Base-by-base conservation (phyloP, 2,329 filamentous ascomycete species). In the Aureobasidium sp. region DNA sequence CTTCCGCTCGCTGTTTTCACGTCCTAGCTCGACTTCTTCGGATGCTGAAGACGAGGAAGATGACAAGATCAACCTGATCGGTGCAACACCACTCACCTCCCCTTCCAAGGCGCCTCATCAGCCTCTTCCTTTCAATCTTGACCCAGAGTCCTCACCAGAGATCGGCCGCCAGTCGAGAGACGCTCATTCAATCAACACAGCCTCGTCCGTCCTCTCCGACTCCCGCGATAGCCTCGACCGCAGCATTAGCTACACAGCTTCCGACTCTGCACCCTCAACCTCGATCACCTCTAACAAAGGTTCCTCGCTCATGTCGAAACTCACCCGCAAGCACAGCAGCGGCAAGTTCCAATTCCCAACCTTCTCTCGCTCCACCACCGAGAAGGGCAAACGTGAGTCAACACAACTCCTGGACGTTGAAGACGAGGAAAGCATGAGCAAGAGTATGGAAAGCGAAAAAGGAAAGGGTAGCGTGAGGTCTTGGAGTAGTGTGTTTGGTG, bases 1-100 rank as follows among this genome's bases (percentile, higher is more conserved):
- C 0, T 97, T 97, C 72, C 93, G 88, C 74, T 86, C 82, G 11
- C 82, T 86, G 40, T 84, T 94, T 63, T 65, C 65, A 1, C 67
- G 69, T 70, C 47, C 45, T 1, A 70, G 58, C 19, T 58, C 54
- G 9, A 47, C 29, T 15, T 58, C 54, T 3, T 62, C 68, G 19
- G 70, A 70, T 15, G 71, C 73, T 62, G 74, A 74, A 64, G 73
- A 71, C 57, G 75, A 73, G 50, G 74, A 69, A 2, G 42, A 66
- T 22, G 61, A 62, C 44, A 45, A 56, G 61, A 45, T 49, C 48
- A 54, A 44, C 45, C 24, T 60, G 39, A 59, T 31, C 15, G 22
- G 58, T 53, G 58, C 60, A 29, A 48, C 60, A 19, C 62, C 59
- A 14, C 50, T 54, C 57, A 31, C 35, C 37, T 53, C 48, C 44